These are phyloP conservation scores for Colletotrichum zoysiae DNA, from an alignment of 2,329 filamentous ascomycete genomes.

Conservation along the genomic window DNA sequence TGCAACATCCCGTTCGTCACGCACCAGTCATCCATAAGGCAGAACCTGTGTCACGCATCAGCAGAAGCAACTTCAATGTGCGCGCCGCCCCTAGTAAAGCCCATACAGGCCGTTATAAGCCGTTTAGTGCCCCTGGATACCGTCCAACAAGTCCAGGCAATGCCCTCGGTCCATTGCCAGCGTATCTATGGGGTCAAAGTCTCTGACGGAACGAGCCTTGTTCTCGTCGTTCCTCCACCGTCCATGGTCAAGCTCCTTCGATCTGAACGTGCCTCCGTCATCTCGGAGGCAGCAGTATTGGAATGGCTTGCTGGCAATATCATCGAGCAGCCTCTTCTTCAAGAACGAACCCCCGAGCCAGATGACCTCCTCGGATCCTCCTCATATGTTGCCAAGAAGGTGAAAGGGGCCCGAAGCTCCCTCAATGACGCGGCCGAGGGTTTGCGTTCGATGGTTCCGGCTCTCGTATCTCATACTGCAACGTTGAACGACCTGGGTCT, in stretches of 20 bases:
- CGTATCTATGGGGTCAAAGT: conserved; percentile 58
- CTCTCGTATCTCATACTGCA: conserved; percentile 55
- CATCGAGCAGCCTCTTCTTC: conserved; percentile 21
- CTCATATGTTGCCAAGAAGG: background rate
- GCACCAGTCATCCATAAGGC: conserved; percentile 34
- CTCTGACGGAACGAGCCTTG: conserved; percentile 55
- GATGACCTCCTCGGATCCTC: conserved; percentile 7
- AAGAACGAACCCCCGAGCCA: conserved; percentile 24
- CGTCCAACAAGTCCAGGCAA: conserved; percentile 50
- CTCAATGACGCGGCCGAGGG: background rate
- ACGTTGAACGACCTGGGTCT: conserved; percentile 47
- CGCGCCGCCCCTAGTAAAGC: conserved; percentile 49
- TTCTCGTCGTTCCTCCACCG: conserved; percentile 59
- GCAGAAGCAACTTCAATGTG: conserved; percentile 45
- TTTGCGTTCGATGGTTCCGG: conserved; percentile 50
- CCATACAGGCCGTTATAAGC: conserved; percentile 53
- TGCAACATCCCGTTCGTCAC: conserved; percentile 39
- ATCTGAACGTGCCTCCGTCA: conserved; percentile 59
- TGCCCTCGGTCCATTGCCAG: conserved; percentile 55
- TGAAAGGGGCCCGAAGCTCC: background rate
- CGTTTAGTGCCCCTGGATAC: conserved; percentile 49
- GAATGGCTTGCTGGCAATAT: conserved; percentile 56
- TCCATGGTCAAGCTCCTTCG: conserved; percentile 60
- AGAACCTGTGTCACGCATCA: conserved; percentile 17
- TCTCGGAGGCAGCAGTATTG: conserved; percentile 60